Conservation (phyloP, 768 basidiomycete genomes). For the Lentinula raphanica region DNA sequence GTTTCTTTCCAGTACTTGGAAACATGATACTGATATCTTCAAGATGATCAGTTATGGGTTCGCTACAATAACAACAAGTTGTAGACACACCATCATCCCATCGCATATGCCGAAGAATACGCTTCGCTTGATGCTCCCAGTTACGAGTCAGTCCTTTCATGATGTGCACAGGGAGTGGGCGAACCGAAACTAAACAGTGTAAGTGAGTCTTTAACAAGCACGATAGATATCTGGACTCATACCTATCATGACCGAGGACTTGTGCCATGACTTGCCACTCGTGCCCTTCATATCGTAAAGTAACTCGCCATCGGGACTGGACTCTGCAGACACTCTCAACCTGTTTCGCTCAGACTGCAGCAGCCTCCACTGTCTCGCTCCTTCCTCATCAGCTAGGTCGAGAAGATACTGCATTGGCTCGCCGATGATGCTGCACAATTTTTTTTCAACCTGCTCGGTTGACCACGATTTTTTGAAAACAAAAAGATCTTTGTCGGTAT, state of each 20-base stretch:
- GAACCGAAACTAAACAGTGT: background rate
- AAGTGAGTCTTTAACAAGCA: background rate
- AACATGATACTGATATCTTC: too few relatives aligned
- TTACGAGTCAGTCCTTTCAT: background rate
- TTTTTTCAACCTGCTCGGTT: background rate
- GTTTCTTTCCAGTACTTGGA: too few relatives aligned
- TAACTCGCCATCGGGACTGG: background rate
- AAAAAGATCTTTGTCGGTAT: background rate
- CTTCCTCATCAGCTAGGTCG: too few relatives aligned
- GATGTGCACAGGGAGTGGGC: background rate
- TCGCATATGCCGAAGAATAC: background rate
- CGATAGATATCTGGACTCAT: background rate
- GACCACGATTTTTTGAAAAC: background rate
- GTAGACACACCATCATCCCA: background rate
- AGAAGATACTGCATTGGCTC: background rate
- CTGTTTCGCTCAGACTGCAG: background rate
- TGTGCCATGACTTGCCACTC: background rate
- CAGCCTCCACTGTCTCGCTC: background rate
- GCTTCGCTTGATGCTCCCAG: background rate
- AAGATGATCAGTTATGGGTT: too few relatives aligned
- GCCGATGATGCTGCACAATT: background rate
- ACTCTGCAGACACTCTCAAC: background rate
- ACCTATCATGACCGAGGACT: background rate
- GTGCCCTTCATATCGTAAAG: background rate
- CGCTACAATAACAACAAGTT: too few relatives aligned